Conservation (phyloP, 345 rosid species). For the Citrus australasica region DNA sequence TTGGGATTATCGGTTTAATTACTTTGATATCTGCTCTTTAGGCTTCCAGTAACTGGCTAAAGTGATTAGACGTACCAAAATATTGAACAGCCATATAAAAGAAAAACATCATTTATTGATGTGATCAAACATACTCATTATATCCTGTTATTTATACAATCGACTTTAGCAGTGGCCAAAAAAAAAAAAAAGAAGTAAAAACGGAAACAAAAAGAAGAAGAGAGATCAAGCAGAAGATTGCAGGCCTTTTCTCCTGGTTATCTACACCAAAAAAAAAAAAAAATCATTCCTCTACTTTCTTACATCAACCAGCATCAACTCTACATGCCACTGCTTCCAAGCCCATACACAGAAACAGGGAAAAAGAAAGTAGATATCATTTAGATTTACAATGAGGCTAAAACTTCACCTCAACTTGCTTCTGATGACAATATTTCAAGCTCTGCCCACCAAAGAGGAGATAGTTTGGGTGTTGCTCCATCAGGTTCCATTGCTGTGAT, state of each 20-base stretch:
- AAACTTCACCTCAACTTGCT: constrained; percentile 26
- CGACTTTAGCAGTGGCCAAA: not conserved
- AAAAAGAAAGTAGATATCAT: not conserved
- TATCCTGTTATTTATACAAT: constrained; percentile 5
- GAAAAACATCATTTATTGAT: constrained; percentile 16
- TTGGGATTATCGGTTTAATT: not conserved
- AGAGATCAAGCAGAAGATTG: not conserved
- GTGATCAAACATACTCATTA: not conserved
- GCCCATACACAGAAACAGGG: not conserved
- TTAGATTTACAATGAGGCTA: not conserved
- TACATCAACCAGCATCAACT: not conserved
- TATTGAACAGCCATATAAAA: not conserved
- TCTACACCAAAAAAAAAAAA: constrained; percentile 2
- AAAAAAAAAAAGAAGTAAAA: too few species aligned
- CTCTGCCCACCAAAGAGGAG: constrained; percentile 98
- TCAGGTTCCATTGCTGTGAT: constrained; percentile 72
- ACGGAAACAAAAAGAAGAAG: not conserved
- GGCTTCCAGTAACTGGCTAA: not conserved
- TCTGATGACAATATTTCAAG: constrained; percentile 77
- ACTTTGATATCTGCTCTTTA: not conserved
- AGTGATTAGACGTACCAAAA: not conserved
- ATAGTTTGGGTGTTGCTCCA: constrained; percentile 65
- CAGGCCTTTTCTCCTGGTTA: constrained; percentile 3
- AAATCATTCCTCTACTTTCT: not conserved
- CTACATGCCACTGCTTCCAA: constrained; percentile 7